Evolutionary conservation across 179 eudicot species (phyloP).

Genomic region (Vitellaria paradoxa): DNA sequence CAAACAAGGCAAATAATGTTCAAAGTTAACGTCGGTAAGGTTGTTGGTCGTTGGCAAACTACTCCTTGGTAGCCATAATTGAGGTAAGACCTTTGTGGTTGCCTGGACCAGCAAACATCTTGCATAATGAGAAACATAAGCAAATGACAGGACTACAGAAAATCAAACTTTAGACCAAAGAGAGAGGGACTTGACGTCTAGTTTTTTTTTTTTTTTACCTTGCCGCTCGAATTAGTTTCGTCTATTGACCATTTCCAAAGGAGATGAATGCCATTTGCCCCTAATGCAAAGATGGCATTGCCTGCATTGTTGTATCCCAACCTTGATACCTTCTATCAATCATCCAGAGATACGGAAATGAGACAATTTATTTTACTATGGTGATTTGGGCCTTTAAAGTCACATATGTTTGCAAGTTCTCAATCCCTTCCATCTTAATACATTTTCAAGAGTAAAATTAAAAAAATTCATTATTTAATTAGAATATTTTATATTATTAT

Average conservation of each 20-base stretch:
- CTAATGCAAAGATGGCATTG: conserved; percentile 29
- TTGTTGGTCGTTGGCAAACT: conserved; percentile 69
- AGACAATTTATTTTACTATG: neutral
- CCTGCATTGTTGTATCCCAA: conserved; percentile 33
- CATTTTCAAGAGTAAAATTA: neutral
- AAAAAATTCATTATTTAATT: neutral
- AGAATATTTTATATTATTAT: neutral
- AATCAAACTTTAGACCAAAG: neutral
- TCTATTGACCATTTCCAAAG: conserved; percentile 32
- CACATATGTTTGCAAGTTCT: neutral
- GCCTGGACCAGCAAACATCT: conserved; percentile 36
- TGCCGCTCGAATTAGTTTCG: conserved; percentile 11
- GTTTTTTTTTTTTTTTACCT: conserved; percentile 18
- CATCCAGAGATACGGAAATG: neutral
- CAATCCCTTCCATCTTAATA: neutral
- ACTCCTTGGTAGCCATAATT: conserved; percentile 63
- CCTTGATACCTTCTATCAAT: conserved; percentile 31
- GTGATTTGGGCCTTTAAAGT: neutral
- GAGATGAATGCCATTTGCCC: conserved; percentile 30
- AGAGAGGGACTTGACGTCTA: neutral
- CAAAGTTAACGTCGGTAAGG: conserved; percentile 40
- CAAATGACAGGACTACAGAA: neutral
- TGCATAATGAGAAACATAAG: neutral
- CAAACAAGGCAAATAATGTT: conserved; percentile 59
- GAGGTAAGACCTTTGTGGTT: conserved; percentile 56